Evolutionary conservation across 805 yeast species (phyloP), one percentile per base, ranked within the genome.

Genomic region (Saccharomycopsis schoenii): DNA sequence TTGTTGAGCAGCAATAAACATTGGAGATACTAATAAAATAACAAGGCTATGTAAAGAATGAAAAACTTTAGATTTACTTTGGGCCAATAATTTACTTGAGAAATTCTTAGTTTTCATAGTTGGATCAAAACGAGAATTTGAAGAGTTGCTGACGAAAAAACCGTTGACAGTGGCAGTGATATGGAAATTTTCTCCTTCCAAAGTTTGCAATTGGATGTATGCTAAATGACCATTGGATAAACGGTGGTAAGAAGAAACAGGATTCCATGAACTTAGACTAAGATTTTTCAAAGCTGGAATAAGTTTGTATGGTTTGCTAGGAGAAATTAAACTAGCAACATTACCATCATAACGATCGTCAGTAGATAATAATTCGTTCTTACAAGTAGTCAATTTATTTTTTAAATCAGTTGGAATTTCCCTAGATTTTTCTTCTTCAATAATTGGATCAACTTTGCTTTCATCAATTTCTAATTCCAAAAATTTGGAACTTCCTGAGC

Each of bases 161-260:
- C 99, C 99, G 52, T 85, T 73, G 55, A 83, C 80, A 61, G 85
- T 83, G 62, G 93, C 85, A 8, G 97, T 90, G 67, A 93, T 81
- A 67, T 89, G 87, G 72, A 80, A 82, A 36, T 81, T 80, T 69
- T 89, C 96, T 67, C 86, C 86, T 73, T 94, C 98, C 65, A 88
- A 76, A 56, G 97, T 88, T 67, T 83, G 85, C 51, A 84, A 77
- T 61, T 82, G 82, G 68, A 94, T 76, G 72, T 93, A 93, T 61
- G 87, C 76, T 67, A 92, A 76, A 69, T 92, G 96, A 29, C 98
- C 98, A 69, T 79, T 80, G 56, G 78, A 66, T n/a, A 74, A 61
- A 66, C 76, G 80, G 69, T 80, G 82, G 58, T 77, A 74, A 17
- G 85, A 76, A 37, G 93, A 86, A 14, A 90, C 90, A 3, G 97